These are phyloP conservation scores for Pyricularia sp. DNA, from an alignment of 2,329 filamentous ascomycete genomes.

Conservation along the genomic window DNA sequence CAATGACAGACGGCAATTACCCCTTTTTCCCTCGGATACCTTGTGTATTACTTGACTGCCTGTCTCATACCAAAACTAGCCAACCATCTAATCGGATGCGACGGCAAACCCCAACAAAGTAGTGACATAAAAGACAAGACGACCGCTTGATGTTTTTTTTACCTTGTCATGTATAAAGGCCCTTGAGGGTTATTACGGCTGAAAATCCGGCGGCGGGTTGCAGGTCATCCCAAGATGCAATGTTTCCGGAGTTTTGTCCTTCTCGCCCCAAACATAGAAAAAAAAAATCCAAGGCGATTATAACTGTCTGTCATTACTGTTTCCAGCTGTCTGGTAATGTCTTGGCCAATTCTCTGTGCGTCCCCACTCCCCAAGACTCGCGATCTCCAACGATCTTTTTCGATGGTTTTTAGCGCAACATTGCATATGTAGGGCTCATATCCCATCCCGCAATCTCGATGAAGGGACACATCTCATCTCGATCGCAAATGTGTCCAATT, in stretches of 20 bases:
- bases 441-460: background rate
- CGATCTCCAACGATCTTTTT: background rate
- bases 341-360: background rate
- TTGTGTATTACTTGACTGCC: too few relatives aligned
- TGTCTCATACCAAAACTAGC: background rate
- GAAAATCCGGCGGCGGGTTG: background rate
- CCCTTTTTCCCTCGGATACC: background rate
- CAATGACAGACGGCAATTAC: background rate
- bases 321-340: background rate
- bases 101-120: background rate
- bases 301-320: too few relatives aligned
- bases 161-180: background rate
- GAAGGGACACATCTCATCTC: background rate
- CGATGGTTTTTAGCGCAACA: background rate
- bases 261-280: background rate
- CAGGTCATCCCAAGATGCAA: background rate
- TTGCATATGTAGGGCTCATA: background rate
- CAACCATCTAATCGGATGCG: background rate
- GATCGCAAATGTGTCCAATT: background rate
- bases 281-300: background rate
- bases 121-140: background rate
- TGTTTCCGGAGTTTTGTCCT: background rate
- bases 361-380: background rate
- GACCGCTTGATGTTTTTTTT: background rate
- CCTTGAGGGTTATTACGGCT: background rate